Evolutionary conservation across 495 filamentous ascomycete species (phyloP), one percentile per base, ranked within the genome.

Genomic region (Penicillium daleae): DNA sequence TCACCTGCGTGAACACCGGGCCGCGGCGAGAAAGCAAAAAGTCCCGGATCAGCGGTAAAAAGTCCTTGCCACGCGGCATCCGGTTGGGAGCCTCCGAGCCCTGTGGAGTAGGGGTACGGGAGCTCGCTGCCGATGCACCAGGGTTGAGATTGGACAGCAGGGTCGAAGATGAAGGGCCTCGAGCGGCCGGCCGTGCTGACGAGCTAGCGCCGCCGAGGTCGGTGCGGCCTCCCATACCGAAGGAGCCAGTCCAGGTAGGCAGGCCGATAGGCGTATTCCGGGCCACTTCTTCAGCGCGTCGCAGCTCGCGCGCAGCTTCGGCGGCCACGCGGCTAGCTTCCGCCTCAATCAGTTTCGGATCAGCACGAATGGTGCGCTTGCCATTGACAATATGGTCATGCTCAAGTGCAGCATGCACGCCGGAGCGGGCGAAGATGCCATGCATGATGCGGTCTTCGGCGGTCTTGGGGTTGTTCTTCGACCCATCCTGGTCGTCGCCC

Each of bases 161-260:
- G 51, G 78, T 78, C 4, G 83, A 78, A 7, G 87, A 89, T 6
- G 84, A 83, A 3, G 81, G 81, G 1, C 82, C 82, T 0, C 68
- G 73, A 12, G 75, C 70, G 29, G 71, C 73, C 12, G 75, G 76
- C 29, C 77, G 66, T 0, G 74, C 68, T 0, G 71, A 69, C 0
- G 71, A 69, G 64, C 76, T 76, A 40, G 54, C 35, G 6, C 75
- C 71, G 57, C 46, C 68, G 63, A 22, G 70, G 29, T 76, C 71
- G 2, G 82, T 81, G 35, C 81, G 79, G 1, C 94, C 94, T 4
- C 86, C 89, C 33, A 87, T 79, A 8, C 95, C 95, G 46, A 89
- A 84, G 59, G 86, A 81, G 10, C 95, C 95, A 0, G 95, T 99
- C 95, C 95, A 99, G 2, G 95, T 98, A 15, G 94, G 90, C 0